These are phyloP conservation scores for Monosporascus sp. DNA, from an alignment of 2,329 filamentous ascomycete species.

Conservation along the genomic window DNA sequence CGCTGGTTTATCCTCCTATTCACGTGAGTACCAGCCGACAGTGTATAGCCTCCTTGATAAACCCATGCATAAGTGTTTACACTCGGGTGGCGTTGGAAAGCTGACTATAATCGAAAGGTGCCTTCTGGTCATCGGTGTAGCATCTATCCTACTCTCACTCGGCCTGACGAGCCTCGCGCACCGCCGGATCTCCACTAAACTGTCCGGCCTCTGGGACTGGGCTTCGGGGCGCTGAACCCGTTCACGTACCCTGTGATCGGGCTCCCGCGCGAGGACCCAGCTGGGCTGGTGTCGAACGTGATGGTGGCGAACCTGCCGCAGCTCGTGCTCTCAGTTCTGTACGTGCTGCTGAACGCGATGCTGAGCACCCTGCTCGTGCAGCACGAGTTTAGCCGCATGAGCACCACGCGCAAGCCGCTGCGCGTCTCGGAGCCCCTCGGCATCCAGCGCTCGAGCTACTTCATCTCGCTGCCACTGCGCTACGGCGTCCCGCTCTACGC, in stretches of 20 bases:
- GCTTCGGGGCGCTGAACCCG: conserved; percentile 23
- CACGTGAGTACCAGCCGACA: background rate
- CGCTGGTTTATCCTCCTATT: conserved; percentile 8
- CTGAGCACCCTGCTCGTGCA: conserved; percentile 41
- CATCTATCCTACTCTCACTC: conserved; percentile 6
- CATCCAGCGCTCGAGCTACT: conserved; percentile 37
- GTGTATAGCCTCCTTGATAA: background rate
- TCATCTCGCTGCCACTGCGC: conserved; percentile 38
- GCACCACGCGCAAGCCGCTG: conserved; percentile 28
- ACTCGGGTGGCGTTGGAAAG: background rate
- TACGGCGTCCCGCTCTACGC: conserved; percentile 36
- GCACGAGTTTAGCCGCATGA: conserved; percentile 40
- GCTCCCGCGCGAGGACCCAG: conserved; percentile 21
- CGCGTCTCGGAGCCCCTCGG: conserved; percentile 36
- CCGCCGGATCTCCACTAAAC: conserved; percentile 9
- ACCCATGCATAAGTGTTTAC: background rate
- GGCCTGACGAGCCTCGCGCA: conserved; percentile 9
- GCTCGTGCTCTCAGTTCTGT: conserved; percentile 39
- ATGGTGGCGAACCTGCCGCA: conserved; percentile 44
- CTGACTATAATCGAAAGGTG: conserved; percentile 1
- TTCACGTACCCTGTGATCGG: conserved; percentile 22
- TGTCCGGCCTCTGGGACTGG: conserved; percentile 21
- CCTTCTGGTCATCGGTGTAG: conserved; percentile 6
- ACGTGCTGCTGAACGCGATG: conserved; percentile 38
- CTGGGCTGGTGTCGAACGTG: conserved; percentile 26